A percentile compares a stretch with the other conserved stretches of the same genome.
Evolutionary conservation across 805 yeast genomes (phyloP).

Genomic region (Teunomyces tritomae): DNA sequence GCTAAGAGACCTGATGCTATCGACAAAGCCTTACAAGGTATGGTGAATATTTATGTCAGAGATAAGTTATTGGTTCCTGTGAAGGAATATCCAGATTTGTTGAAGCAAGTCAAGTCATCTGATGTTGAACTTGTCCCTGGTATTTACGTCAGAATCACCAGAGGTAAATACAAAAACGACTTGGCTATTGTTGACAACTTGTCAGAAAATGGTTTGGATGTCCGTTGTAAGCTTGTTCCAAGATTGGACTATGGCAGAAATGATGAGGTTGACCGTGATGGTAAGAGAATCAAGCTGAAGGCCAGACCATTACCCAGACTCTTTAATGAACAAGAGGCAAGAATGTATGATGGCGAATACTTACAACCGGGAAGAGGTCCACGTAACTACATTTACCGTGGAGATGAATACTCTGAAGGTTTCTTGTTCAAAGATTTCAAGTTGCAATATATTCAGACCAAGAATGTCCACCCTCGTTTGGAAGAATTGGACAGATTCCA

Average conservation of each 20-base stretch:
- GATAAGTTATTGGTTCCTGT: conserved; percentile 89
- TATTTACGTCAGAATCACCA: conserved; percentile 81
- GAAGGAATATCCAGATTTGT: conserved; percentile 88
- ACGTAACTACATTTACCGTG: conserved; percentile 65
- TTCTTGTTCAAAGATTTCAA: conserved; percentile 83
- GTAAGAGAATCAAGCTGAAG: conserved; percentile 49
- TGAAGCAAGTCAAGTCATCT: conserved; percentile 83
- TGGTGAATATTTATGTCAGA: conserved; percentile 74
- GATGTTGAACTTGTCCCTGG: conserved; percentile 91
- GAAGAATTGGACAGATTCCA: conserved; percentile 85
- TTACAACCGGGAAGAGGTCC: conserved; percentile 64
- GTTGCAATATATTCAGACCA: conserved; percentile 75
- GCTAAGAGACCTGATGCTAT: conserved; percentile 93
- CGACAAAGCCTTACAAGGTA: conserved; percentile 81
- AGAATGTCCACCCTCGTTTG: conserved; percentile 78
- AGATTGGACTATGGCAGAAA: conserved; percentile 85
- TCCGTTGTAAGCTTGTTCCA: conserved; percentile 89
- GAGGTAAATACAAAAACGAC: conserved; percentile 92
- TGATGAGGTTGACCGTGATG: conserved; percentile 48
- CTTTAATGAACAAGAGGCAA: conserved; percentile 86
- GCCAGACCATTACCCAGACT: conserved; percentile 81
- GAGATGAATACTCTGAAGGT: conserved; percentile 89
- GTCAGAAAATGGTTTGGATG: conserved; percentile 93
- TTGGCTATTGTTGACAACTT: conserved; percentile 90
- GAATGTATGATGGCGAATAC: conserved; percentile 73